Percentiles rank a stretch among this genome's conserved stretches.
phyloP scores from a whole-genome alignment of 768 basidiomycete genomes.

The Lepiota venenata region DNA sequence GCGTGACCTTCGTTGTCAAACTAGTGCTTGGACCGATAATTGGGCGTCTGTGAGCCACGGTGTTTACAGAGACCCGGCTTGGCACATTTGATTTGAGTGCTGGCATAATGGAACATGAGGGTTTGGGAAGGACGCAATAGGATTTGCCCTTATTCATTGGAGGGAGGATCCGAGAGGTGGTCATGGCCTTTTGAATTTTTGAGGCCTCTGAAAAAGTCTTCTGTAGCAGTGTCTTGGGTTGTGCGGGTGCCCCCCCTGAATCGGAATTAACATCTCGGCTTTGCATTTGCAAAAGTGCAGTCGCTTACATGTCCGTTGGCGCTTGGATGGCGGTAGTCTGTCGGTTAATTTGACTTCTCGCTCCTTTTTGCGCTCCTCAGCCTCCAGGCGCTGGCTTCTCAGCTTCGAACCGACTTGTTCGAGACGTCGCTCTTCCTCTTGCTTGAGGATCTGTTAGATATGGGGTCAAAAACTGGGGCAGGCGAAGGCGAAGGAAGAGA shows the following conservation, averaged over 20 bases:
- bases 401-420: constrained; percentile 62
- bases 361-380: constrained; percentile 73
- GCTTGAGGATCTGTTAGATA: constrained; percentile 43
- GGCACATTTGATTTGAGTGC: constrained; percentile 29
- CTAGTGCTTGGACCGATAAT: constrained; percentile 15
- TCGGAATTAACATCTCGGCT: constrained; percentile 14
- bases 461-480: constrained; percentile 9
- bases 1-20: constrained; percentile 14
- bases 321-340: constrained; percentile 63
- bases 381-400: constrained; percentile 64
- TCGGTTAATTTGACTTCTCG: constrained; percentile 75
- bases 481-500: constrained; percentile 7
- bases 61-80: constrained; percentile 50
- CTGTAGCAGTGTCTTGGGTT: constrained; percentile 72
- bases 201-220: constrained; percentile 72
- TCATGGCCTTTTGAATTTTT: constrained; percentile 61
- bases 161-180: constrained; percentile 48
- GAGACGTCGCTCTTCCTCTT: constrained; percentile 59
- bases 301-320: constrained; percentile 53
- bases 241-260: constrained; percentile 33
- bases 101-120: constrained; percentile 30
- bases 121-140: constrained; percentile 37
- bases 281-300: constrained; percentile 14
- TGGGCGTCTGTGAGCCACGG: constrained; percentile 39
- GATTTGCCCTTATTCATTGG: constrained; percentile 48